A percentile compares a stretch with the other conserved stretches of the same genome.
These are phyloP conservation scores for Moniliophthora roreri DNA, from an alignment of 1,284 basidiomycete species.

Conservation along the genomic window DNA sequence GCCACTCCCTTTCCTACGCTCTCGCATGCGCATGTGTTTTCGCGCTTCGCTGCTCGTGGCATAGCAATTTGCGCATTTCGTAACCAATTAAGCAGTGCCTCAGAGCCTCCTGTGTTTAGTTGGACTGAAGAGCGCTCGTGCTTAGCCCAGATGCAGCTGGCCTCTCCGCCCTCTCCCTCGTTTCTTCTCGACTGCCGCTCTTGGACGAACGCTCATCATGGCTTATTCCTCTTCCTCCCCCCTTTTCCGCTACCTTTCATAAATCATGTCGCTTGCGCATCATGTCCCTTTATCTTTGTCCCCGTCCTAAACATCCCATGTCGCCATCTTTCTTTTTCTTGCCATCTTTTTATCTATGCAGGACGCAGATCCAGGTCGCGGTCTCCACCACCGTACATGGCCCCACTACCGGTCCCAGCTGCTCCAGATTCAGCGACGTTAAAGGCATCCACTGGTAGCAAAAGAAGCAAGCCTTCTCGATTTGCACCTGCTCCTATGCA, in stretches of 20 bases:
- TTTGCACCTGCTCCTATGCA: background rate
- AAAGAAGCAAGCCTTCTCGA: constrained; percentile 1
- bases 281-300: constrained; percentile 19
- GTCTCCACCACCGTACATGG: constrained; percentile 7
- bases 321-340: constrained; percentile 6
- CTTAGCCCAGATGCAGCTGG: constrained; percentile 17
- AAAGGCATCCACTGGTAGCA: background rate
- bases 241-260: constrained; percentile 25
- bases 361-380: constrained; percentile 16
- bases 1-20: constrained; percentile 31
- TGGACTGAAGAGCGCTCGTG: constrained; percentile 11
- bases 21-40: background rate
- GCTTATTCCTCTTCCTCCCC: constrained; percentile 33
- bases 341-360: constrained; percentile 11
- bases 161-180: constrained; percentile 34
- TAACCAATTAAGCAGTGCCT: background rate
- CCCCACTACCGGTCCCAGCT: background rate
- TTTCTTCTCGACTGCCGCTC: constrained; percentile 34
- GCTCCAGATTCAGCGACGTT: background rate
- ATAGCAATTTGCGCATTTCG: constrained; percentile 30
- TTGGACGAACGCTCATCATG: constrained; percentile 59
- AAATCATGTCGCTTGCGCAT: constrained; percentile 31
- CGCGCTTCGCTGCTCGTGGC: constrained; percentile 32
- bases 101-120: background rate
- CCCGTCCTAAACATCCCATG: too few species aligned